These are phyloP conservation scores for Fraxinus greggii DNA, from an alignment of 305 asterid genomes.

Conservation along the genomic window DNA sequence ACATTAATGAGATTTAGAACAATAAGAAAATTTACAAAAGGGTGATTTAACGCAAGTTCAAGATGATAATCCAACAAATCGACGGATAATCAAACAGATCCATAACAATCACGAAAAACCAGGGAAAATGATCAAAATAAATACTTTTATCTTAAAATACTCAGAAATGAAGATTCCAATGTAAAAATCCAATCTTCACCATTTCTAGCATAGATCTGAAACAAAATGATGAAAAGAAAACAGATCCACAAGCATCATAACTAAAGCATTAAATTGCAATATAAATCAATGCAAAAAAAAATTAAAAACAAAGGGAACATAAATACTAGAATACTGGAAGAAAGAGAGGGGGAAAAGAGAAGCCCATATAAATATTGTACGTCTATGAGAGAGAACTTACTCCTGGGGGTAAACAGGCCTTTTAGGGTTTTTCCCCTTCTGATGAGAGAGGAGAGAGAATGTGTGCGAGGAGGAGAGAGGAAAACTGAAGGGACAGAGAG, in stretches of 20 bases:
- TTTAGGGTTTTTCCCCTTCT: conserved; percentile 64
- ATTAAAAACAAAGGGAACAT: conserved; percentile 1
- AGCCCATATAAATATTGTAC: neutral
- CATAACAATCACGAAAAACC: conserved; percentile 1
- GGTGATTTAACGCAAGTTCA: neutral
- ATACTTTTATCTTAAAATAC: neutral
- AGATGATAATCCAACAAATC: neutral
- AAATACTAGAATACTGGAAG: conserved; percentile 25
- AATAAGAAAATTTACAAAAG: neutral
- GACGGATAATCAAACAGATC: conserved; percentile 29
- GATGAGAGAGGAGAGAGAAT: conserved; percentile 40
- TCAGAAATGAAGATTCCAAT: conserved; percentile 22
- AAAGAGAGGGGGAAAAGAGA: conserved; percentile 25
- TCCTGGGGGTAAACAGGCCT: conserved; percentile 73
- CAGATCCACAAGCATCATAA: conserved; percentile 46
- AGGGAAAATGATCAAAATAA: conserved; percentile 1
- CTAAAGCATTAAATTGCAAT: neutral
- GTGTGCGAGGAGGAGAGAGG: conserved; percentile 31
- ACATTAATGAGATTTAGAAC: conserved; percentile 26
- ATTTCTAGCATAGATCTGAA: conserved; percentile 44
- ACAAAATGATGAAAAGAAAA: conserved; percentile 11
- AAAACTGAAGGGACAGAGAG: conserved; percentile 40
- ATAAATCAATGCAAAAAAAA: neutral
- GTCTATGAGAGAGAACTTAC: conserved; percentile 56
- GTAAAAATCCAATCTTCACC: conserved; percentile 35